These are phyloP conservation scores for Penicillium lividum DNA, from an alignment of 495 filamentous ascomycete species.

Conservation along the genomic window DNA sequence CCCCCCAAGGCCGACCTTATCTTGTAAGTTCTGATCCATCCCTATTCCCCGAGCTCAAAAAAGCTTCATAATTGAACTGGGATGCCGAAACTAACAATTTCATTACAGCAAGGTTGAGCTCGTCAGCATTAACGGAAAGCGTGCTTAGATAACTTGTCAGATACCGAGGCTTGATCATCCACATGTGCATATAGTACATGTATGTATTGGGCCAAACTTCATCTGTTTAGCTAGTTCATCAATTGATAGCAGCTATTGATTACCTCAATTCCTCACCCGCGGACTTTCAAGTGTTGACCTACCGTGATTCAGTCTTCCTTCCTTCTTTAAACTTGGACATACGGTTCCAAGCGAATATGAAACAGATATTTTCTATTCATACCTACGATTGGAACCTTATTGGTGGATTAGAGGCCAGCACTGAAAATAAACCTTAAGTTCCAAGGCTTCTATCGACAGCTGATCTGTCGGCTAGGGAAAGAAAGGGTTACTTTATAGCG, in stretches of 20 bases:
- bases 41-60: background rate
- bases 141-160: background rate
- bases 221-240: too few relatives aligned
- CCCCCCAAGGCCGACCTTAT: slow-evolving; percentile 47
- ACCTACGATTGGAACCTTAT: background rate
- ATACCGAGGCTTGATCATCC: too few relatives aligned
- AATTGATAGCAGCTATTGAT: too few relatives aligned
- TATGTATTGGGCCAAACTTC: too few relatives aligned
- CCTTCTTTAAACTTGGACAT: background rate
- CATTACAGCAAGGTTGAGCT: slow-evolving; percentile 46
- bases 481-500: too few relatives aligned
- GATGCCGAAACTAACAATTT: slow-evolving; percentile 4
- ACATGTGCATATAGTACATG: too few relatives aligned
- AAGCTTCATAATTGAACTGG: too few relatives aligned
- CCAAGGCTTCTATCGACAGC: too few relatives aligned
- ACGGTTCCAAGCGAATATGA: background rate
- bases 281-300: too few relatives aligned
- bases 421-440: too few relatives aligned
- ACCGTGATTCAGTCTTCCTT: background rate
- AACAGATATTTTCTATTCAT: background rate
- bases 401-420: background rate
- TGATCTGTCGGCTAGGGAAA: too few relatives aligned
- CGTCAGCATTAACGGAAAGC: slow-evolving; percentile 43
- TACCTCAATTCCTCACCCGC: too few relatives aligned
- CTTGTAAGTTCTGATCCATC: slow-evolving; percentile 45